Percentiles rank a stretch among this genome's conserved stretches.
These are phyloP conservation scores for Mollisiaceae sp. DNA, from an alignment of 2,329 filamentous ascomycete species.

Conservation along the genomic window DNA sequence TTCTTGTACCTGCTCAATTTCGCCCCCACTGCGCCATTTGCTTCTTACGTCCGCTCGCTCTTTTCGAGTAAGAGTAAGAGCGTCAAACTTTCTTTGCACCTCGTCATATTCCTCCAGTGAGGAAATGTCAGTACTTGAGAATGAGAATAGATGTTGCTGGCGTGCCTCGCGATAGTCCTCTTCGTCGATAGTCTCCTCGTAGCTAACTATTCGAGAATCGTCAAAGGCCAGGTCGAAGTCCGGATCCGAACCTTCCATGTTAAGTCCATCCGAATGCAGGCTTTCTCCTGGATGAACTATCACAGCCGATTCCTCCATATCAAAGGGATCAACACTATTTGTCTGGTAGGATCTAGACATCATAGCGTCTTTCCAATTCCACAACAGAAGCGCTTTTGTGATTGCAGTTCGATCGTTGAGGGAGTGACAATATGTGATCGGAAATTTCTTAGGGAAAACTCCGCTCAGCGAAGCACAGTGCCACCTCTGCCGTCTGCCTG, in stretches of 20 bases:
- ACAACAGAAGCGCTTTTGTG: background rate
- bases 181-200: background rate
- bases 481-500: background rate
- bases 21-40: background rate
- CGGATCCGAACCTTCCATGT: background rate
- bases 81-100: background rate
- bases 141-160: too few relatives aligned
- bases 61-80: background rate
- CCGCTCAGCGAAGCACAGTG: background rate
- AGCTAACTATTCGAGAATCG: background rate
- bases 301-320: background rate
- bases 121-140: too few relatives aligned
- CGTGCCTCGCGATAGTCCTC: background rate
- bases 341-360: background rate
- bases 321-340: background rate
- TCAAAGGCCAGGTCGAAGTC: background rate
- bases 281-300: background rate
- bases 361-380: background rate
- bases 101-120: too few relatives aligned
- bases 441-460: too few relatives aligned
- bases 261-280: background rate
- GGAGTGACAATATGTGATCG: background rate
- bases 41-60: background rate
- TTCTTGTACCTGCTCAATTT: background rate
- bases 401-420: background rate